Evolutionary conservation across 345 rosid genomes (phyloP).

Genomic region (Passiflora organensis): DNA sequence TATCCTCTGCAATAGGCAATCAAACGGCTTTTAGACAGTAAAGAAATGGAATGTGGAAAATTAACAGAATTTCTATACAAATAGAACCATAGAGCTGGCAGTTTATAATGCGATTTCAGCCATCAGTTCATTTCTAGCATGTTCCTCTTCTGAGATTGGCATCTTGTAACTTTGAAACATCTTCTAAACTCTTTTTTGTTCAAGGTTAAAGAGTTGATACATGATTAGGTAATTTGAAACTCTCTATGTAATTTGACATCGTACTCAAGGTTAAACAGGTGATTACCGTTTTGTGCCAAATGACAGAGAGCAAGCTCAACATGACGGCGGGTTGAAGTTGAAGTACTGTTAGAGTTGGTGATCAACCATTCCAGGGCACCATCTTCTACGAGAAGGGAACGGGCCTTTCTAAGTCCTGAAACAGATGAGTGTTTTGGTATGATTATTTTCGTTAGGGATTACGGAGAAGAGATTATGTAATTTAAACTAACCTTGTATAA

Average conservation of each 20-base stretch:
- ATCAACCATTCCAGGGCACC: slow-evolving; percentile 77
- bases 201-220: too few species aligned
- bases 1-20: slow-evolving; percentile 56
- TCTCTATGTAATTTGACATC: too few species aligned
- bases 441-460: not conserved
- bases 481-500: slow-evolving; percentile 54
- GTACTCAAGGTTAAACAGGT: not conserved
- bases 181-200: too few species aligned
- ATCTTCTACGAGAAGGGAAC: slow-evolving; percentile 73
- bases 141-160: too few species aligned
- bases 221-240: too few species aligned
- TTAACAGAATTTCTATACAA: not conserved
- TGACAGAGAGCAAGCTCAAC: slow-evolving; percentile 91
- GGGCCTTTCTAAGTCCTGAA: slow-evolving; percentile 71
- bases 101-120: too few species aligned
- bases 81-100: too few species aligned
- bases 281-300: slow-evolving; percentile 81
- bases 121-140: too few species aligned
- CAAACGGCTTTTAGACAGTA: not conserved
- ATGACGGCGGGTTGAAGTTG: slow-evolving; percentile 68
- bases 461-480: slow-evolving; percentile 1
- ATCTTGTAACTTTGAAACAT: too few species aligned
- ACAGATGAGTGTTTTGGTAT: slow-evolving; percentile 10
- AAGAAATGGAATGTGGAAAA: not conserved
- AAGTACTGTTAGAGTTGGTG: slow-evolving; percentile 43